Evolutionary conservation across 1,284 basidiomycete species (phyloP).

Genomic region (Quambalaria eucalypti): DNA sequence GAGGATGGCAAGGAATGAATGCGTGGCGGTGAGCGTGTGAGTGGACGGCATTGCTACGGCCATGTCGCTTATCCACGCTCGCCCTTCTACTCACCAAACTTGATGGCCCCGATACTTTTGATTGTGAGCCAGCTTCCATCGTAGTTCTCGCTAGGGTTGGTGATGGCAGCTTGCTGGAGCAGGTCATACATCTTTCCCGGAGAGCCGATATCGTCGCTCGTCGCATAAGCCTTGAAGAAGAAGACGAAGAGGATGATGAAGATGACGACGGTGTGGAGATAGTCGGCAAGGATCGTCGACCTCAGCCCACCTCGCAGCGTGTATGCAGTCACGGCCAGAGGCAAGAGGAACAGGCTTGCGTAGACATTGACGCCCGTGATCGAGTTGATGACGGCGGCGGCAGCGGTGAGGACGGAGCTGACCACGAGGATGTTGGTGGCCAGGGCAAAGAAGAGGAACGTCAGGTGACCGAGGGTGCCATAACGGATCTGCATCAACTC

Average conservation of each 20-base stretch:
- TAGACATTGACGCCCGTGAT: constrained; percentile 35
- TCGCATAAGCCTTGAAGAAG: constrained; percentile 27
- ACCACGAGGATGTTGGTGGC: constrained; percentile 40
- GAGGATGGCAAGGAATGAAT: neutral
- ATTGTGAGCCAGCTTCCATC: constrained; percentile 19
- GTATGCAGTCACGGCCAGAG: constrained; percentile 30
- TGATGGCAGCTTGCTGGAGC: constrained; percentile 10
- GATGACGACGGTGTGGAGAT: constrained; percentile 38
- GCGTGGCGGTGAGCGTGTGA: neutral
- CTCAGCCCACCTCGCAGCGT: constrained; percentile 31
- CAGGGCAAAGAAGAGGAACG: constrained; percentile 35
- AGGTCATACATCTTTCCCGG: constrained; percentile 28
- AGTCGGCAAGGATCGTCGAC: constrained; percentile 29
- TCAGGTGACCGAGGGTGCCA: constrained; percentile 26
- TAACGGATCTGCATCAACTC: constrained; percentile 30
- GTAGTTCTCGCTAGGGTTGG: constrained; percentile 22
- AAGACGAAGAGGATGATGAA: constrained; percentile 34
- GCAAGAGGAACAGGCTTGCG: constrained; percentile 28
- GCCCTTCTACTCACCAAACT: constrained; percentile 13
- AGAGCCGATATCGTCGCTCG: constrained; percentile 25
- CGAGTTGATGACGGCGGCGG: constrained; percentile 27
- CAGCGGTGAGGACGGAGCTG: constrained; percentile 26
- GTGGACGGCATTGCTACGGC: neutral
- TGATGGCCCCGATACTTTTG: constrained; percentile 30
- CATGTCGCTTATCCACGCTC: constrained; percentile 7